These are phyloP conservation scores for Monilinia vaccinii-corymbosi DNA, from an alignment of 2,329 filamentous ascomycete genomes.

Conservation along the genomic window DNA sequence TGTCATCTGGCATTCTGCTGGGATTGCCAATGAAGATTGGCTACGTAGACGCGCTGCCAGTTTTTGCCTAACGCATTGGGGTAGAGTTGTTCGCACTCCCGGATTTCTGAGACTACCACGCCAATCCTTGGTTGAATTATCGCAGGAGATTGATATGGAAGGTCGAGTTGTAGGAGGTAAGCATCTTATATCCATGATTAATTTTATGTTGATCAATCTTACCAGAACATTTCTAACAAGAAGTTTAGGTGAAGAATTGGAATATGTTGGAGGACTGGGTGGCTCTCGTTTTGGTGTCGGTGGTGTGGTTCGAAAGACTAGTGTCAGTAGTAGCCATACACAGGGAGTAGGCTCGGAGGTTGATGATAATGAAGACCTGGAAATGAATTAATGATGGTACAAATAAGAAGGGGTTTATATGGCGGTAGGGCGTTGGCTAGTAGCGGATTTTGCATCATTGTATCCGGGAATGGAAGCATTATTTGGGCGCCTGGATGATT, in stretches of 20 bases:
- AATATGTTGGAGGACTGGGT: slow-evolving; percentile 40
- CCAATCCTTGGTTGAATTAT: slow-evolving; percentile 76
- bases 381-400: slow-evolving; percentile 33
- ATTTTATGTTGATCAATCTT: slow-evolving; percentile 5
- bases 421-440: background rate
- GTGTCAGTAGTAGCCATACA: slow-evolving; percentile 49
- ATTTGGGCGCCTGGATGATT: background rate
- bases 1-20: slow-evolving; percentile 91
- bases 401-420: background rate
- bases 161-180: slow-evolving; percentile 85
- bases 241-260: slow-evolving; percentile 28
- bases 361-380: slow-evolving; percentile 56
- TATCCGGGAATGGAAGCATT: background rate
- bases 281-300: slow-evolving; percentile 39
- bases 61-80: slow-evolving; percentile 93
- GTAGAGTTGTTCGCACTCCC: slow-evolving; percentile 79
- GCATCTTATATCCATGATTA: slow-evolving; percentile 38
- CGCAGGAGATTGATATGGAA: slow-evolving; percentile 86
- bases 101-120: slow-evolving; percentile 78
- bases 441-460: background rate
- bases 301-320: slow-evolving; percentile 46
- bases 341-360: slow-evolving; percentile 42
- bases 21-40: slow-evolving; percentile 87
- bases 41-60: slow-evolving; percentile 76
- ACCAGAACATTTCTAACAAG: slow-evolving; percentile 16